phyloP scores from a whole-genome alignment of 805 yeast species.

The Torulaspora maleeae region DNA sequence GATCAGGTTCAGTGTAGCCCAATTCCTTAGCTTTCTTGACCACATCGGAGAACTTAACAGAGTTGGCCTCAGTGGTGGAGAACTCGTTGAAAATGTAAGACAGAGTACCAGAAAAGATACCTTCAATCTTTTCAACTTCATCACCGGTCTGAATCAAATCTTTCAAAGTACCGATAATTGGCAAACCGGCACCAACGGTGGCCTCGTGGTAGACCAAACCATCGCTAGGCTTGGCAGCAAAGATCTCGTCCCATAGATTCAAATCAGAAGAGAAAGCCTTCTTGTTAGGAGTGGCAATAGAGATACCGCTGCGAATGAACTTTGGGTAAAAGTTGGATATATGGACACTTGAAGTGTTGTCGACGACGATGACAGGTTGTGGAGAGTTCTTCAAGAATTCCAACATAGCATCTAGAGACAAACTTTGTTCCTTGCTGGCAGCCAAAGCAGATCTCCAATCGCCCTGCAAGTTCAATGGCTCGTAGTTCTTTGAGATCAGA shows the following conservation, averaged over 20 bases:
- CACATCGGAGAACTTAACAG: conserved; percentile 79
- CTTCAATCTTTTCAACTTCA: conserved; percentile 85
- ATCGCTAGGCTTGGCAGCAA: conserved; percentile 50
- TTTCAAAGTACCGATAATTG: conserved; percentile 81
- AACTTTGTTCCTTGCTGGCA: conserved; percentile 42
- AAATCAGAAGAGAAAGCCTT: conserved; percentile 87
- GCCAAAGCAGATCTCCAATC: conserved; percentile 50
- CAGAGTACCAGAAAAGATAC: conserved; percentile 92
- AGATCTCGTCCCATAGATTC: conserved; percentile 71
- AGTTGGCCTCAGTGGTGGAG: conserved; percentile 60
- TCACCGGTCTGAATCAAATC: conserved; percentile 93
- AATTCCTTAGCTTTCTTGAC: conserved; percentile 82
- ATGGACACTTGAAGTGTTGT: conserved; percentile 83
- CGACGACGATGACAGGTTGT: conserved; percentile 77
- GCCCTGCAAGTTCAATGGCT: conserved; percentile 53
- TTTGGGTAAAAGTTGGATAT: conserved; percentile 75
- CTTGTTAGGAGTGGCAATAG: conserved; percentile 97
- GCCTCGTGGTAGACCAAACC: conserved; percentile 94
- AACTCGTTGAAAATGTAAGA: conserved; percentile 93
- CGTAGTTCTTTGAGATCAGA: conserved; percentile 60
- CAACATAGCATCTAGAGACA: conserved; percentile 55
- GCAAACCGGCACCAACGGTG: conserved; percentile 98
- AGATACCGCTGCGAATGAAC: conserved; percentile 71
- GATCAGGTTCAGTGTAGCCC: conserved; percentile 99
- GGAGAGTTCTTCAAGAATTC: conserved; percentile 61